phyloP scores from a whole-genome alignment of 768 basidiomycete genomes.

The Serendipita sp. region DNA sequence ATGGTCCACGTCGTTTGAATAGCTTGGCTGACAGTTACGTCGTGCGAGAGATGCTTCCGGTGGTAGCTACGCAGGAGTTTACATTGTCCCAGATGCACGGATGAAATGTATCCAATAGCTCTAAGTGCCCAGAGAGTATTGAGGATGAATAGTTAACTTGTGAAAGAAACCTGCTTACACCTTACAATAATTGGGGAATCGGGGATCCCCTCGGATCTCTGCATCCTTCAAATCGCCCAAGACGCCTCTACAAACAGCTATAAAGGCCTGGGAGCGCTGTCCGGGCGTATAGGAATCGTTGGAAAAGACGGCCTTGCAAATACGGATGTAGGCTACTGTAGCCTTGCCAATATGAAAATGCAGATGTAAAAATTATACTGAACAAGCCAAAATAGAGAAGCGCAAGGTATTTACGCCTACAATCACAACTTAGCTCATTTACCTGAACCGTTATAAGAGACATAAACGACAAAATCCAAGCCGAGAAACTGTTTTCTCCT shows the following conservation, averaged over 20 bases:
- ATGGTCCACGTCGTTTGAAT: not conserved
- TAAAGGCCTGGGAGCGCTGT: too few relatives aligned
- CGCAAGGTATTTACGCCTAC: too few relatives aligned
- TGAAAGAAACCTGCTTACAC: too few relatives aligned
- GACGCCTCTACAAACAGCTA: too few relatives aligned
- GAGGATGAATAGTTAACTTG: too few relatives aligned
- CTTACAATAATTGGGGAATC: not conserved
- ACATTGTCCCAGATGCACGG: not conserved
- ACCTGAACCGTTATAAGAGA: too few relatives aligned
- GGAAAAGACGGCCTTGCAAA: not conserved
- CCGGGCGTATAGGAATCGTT: too few relatives aligned
- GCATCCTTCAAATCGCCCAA: not conserved
- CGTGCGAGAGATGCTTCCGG: not conserved
- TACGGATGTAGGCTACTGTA: not conserved
- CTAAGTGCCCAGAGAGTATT: not conserved
- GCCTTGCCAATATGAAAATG: not conserved
- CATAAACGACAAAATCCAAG: too few relatives aligned
- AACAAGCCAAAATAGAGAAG: too few relatives aligned
- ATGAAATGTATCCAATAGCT: not conserved
- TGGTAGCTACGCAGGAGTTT: not conserved
- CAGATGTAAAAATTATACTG: too few relatives aligned
- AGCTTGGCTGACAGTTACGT: not conserved
- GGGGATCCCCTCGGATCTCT: not conserved
- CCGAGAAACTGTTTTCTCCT: too few relatives aligned
- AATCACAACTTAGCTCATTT: too few relatives aligned